phyloP scores from a whole-genome alignment of 352 stramenopile genomes.

The Thraustochytrium striatum region DNA sequence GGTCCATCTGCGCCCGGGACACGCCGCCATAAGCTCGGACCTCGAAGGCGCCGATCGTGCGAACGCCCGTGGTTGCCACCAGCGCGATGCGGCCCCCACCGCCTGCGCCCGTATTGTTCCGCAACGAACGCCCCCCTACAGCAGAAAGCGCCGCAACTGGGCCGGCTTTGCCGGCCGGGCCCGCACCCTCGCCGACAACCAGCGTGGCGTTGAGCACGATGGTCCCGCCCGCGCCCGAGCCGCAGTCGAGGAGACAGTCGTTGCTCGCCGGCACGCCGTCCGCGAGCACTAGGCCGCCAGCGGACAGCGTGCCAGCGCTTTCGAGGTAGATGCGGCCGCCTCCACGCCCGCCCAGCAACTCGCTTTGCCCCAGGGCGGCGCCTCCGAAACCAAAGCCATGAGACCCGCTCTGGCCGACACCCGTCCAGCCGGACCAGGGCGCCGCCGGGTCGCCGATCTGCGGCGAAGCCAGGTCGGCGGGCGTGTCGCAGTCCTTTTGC shows the following conservation, averaged over 20 bases:
- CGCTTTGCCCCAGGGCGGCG: too few species aligned
- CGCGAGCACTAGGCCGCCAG: not conserved
- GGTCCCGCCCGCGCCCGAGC: conserved; percentile 28
- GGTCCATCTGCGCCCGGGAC: not conserved
- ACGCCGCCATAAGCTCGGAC: conserved; percentile 2
- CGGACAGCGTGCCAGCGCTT: not conserved
- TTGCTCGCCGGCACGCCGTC: not conserved
- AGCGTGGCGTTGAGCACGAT: conserved; percentile 32
- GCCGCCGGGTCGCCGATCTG: conserved; percentile 15
- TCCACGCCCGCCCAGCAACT: conserved; percentile 7
- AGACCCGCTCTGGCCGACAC: not conserved
- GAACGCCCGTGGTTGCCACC: not conserved
- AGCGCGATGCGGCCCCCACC: conserved; percentile 35
- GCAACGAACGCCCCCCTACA: not conserved
- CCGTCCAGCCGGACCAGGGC: not conserved
- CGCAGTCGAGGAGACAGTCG: conserved; percentile 12
- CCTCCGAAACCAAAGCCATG: conserved; percentile 16
- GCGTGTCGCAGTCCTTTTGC: not conserved
- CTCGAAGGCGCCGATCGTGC: not conserved
- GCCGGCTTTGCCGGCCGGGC: not conserved
- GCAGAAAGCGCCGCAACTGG: not conserved
- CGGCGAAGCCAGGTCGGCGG: not conserved
- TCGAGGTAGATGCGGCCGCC: conserved; percentile 12
- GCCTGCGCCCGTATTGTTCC: conserved; percentile 1
- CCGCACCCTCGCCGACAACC: not conserved